Evolutionary conservation across 2,329 filamentous ascomycete genomes (phyloP).

Genomic region (Aureobasidium zeae): DNA sequence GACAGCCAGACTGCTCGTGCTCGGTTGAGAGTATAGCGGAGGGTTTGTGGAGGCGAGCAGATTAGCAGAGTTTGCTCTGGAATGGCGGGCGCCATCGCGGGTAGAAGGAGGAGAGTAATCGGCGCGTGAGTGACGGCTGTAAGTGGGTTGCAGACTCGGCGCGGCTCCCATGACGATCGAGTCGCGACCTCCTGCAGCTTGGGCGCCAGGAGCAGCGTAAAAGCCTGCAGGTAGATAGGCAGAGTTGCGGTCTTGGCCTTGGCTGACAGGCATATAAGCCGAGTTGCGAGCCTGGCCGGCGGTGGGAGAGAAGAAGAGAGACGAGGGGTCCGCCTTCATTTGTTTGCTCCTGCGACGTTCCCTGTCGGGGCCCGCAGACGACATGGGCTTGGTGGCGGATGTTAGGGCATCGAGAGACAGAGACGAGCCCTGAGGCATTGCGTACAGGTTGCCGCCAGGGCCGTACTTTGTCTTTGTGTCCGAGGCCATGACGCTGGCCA

Average conservation of each 20-base stretch:
- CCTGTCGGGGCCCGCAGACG: slow-evolving; percentile 1
- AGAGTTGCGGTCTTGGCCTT: slow-evolving; percentile 52
- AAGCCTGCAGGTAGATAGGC: slow-evolving; percentile 85
- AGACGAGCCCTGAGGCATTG: slow-evolving; percentile 43
- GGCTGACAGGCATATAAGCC: slow-evolving; percentile 9
- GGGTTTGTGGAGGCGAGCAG: slow-evolving; percentile 1
- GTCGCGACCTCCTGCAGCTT: slow-evolving; percentile 33
- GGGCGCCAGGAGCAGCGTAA: slow-evolving; percentile 62
- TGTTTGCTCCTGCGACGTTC: background rate
- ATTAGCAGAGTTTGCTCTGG: background rate
- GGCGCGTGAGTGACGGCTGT: slow-evolving; percentile 24
- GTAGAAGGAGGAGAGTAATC: slow-evolving; percentile 18
- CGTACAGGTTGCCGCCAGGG: slow-evolving; percentile 54
- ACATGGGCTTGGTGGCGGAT: slow-evolving; percentile 1
- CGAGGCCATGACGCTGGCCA: slow-evolving; percentile 59
- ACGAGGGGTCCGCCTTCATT: slow-evolving; percentile 33
- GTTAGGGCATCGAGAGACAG: slow-evolving; percentile 23
- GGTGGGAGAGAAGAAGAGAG: slow-evolving; percentile 92
- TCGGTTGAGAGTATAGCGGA: slow-evolving; percentile 25
- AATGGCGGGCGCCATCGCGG: slow-evolving; percentile 16
- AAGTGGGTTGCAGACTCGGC: slow-evolving; percentile 25
- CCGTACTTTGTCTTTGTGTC: slow-evolving; percentile 49
- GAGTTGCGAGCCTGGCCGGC: slow-evolving; percentile 37
- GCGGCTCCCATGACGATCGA: slow-evolving; percentile 37
- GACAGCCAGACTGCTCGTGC: slow-evolving; percentile 29